A percentile compares a stretch with the other conserved stretches of the same genome.
These are phyloP conservation scores for Phytophthora crassamura DNA, from an alignment of 352 stramenopile species.

Conservation along the genomic window DNA sequence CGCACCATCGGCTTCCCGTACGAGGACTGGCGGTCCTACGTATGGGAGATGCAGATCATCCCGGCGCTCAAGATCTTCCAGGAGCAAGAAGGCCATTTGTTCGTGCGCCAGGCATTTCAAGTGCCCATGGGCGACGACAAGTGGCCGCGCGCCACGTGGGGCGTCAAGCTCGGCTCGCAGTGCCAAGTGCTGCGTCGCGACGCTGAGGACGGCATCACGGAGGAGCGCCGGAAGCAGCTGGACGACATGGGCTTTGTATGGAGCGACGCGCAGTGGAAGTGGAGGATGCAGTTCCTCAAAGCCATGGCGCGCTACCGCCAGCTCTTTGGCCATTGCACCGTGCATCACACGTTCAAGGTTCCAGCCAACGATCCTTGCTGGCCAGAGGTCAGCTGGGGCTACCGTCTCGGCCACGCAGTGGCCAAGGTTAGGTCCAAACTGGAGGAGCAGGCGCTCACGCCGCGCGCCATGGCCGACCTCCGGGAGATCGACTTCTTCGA, in stretches of 20 bases:
- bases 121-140: constrained; percentile 71
- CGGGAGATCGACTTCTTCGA: constrained; percentile 55
- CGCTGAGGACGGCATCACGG: constrained; percentile 19
- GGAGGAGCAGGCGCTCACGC: constrained; percentile 45
- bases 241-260: constrained; percentile 74
- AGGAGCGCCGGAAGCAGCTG: constrained; percentile 50
- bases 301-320: constrained; percentile 81
- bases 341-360: constrained; percentile 91
- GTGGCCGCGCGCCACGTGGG: constrained; percentile 90
- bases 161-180: constrained; percentile 88
- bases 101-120: constrained; percentile 91
- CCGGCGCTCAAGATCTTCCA: constrained; percentile 84
- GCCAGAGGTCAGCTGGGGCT: constrained; percentile 81
- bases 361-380: constrained; percentile 75
- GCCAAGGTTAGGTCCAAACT: constrained; percentile 47
- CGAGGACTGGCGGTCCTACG: constrained; percentile 73
- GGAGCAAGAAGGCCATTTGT: constrained; percentile 90
- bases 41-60: constrained; percentile 76
- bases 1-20: constrained; percentile 73
- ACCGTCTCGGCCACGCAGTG: constrained; percentile 72
- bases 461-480: constrained; percentile 40
- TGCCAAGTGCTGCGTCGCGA: constrained; percentile 90
- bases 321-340: constrained; percentile 87
- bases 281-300: constrained; percentile 61
- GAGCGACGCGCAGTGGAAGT: constrained; percentile 76